A percentile compares a stretch with the other conserved stretches of the same genome.
These are phyloP conservation scores for Amaranthus palmeri DNA, from an alignment of 148 eudicot genomes.

Conservation along the genomic window DNA sequence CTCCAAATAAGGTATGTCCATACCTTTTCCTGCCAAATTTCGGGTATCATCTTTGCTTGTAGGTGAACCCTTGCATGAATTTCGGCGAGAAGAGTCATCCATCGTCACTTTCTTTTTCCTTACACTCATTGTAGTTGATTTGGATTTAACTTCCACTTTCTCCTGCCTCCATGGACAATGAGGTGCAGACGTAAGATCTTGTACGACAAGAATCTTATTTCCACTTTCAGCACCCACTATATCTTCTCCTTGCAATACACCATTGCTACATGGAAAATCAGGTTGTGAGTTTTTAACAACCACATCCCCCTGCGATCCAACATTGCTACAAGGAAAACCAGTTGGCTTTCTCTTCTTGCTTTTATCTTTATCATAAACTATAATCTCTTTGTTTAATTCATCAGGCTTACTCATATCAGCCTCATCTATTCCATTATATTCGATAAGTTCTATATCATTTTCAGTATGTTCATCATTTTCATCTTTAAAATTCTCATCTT, in stretches of 20 bases:
- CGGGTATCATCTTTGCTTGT: slow-evolving; percentile 13
- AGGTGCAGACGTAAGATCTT: slow-evolving; percentile 45
- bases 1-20: slow-evolving; percentile 15
- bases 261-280: slow-evolving; percentile 7
- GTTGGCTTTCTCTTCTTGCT: slow-evolving; percentile 22
- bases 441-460: slow-evolving; percentile 13
- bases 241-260: slow-evolving; percentile 8
- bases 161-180: slow-evolving; percentile 31
- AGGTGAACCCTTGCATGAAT: slow-evolving; percentile 20
- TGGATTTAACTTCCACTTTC: slow-evolving; percentile 18
- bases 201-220: slow-evolving; percentile 27
- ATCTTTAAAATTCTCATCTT: slow-evolving; percentile 11
- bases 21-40: slow-evolving; percentile 16
- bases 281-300: neutral
- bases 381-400: slow-evolving; percentile 20
- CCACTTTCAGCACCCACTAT: slow-evolving; percentile 17
- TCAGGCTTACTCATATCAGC: neutral
- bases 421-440: slow-evolving; percentile 12
- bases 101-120: slow-evolving; percentile 29
- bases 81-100: slow-evolving; percentile 10
- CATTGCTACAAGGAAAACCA: slow-evolving; percentile 7
- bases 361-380: slow-evolving; percentile 30
- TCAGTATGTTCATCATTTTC: slow-evolving; percentile 9
- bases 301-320: slow-evolving; percentile 7
- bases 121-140: slow-evolving; percentile 6